Evolutionary conservation across 1,139 yeast species (phyloP), one percentile per base, ranked within the genome.

Genomic region (Geotrichum cucujoidarum): DNA sequence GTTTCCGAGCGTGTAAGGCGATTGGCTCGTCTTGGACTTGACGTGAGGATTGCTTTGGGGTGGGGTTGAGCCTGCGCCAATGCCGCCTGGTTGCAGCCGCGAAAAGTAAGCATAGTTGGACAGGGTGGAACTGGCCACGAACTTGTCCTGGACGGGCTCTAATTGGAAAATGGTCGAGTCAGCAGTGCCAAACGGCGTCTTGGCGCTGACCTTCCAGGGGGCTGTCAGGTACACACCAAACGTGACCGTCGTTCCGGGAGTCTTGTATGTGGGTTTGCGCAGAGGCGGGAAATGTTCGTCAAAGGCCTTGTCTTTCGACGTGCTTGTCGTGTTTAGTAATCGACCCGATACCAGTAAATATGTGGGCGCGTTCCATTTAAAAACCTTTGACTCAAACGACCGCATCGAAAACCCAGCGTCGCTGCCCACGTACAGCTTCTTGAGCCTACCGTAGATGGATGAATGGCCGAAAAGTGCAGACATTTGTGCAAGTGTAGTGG

Each of bases 361-460:
- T 0, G 96, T 80, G 0, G 96, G 95, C 0, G 95, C 95, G 56
- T 78, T 80, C 96, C 97, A 90, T 60, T 88, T 87, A 69, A 87
- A 82, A 0, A 83, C 86, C 56, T 83, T 87, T 53, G 83, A 77
- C 64, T 90, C 95, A 51, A 90, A 75, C 0, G 96, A 83, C 38
- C 95, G 70, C 74, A 90, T 84, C 0, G 96, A 86, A 60, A 85
- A 90, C 1, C 97, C 97, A 20, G 81, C 74, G 43, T 77, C 78
- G 4, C 89, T 71, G 0, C 95, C 97, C 13, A 77, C 72, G 59
- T 83, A 90, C 7, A 90, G 72, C 57, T 77, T 80, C 45, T 81
- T 74, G 53, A 84, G 66, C 50, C 80, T 54, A 17, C 63, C 61
- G 29, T 57, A 56, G n/a, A 60, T 32, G 1, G 49, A 49, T 7